Evolutionary conservation across 805 yeast species (phyloP), one percentile per base, ranked within the genome.

Genomic region (Candida morakotiae): DNA sequence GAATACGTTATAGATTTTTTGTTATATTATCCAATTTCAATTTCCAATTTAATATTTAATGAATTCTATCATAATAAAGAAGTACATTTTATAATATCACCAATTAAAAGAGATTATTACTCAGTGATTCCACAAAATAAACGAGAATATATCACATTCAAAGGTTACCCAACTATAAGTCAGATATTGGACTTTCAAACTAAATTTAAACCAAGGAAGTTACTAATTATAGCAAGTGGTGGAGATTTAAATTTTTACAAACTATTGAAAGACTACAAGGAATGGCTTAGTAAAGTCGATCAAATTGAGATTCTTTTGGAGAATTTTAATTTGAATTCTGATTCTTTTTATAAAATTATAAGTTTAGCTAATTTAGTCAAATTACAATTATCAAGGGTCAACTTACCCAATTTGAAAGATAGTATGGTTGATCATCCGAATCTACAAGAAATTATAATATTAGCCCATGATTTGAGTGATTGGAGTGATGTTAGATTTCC

Each of bases 401-500:
- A 49, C 27, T 43, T 60, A 33, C 32, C 31, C 9, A 32, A 26
- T 25, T 18, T 22, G 31, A 29, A 34, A 11, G 25, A 17, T 5
- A 28, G 31, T 10, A 29, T 55, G 40, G 19, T 37, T 9, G 11
- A 35, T 9, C 35, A 49, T 31, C 39, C 16, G 4, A 41, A 45
- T 6, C 38, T 64, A 25, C 40, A 51, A 9, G 53, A 55, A n/a
- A 31, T 65, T 22, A 56, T 62, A 3, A 46, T 62, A 13, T 49
- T 65, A 37, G 67, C 64, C 5, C 69, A 64, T 38, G 50, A 48
- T 5, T 48, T 60, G 3, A 34, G 40, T 5, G 41, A 56, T 31
- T 65, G 70, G 70, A 37, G 55, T 0, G 39, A 35, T 3, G 46
- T 55, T 9, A 18, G 14, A 3, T 48, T 64, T n/a, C 70, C 70